phyloP scores from a whole-genome alignment of 202 grass and related monocot species.

The Panicum virgatum region DNA sequence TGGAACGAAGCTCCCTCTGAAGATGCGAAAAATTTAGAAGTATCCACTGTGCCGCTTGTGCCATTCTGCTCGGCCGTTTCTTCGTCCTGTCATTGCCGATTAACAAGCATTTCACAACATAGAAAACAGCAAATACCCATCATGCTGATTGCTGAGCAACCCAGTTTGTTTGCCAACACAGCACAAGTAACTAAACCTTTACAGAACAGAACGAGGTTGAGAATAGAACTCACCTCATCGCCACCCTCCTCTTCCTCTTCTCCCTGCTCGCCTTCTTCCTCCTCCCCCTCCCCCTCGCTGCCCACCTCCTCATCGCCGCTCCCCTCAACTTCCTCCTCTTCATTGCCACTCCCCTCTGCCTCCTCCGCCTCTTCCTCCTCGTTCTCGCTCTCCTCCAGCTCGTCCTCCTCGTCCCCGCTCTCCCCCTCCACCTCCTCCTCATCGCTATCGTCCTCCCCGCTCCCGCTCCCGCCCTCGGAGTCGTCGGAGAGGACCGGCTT shows the following conservation, averaged over 20 bases:
- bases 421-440: slow-evolving; percentile 31
- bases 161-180: no score
- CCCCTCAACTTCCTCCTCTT: neutral
- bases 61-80: slow-evolving; percentile 10
- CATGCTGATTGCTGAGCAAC: neutral
- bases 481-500: slow-evolving; percentile 44
- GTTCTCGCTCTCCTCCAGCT: slow-evolving; percentile 27
- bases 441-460: slow-evolving; percentile 11
- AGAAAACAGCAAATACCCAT: neutral
- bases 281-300: slow-evolving; percentile 13
- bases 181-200: neutral
- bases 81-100: slow-evolving; percentile 44
- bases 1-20: slow-evolving; percentile 78
- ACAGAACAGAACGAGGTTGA: neutral
- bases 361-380: neutral
- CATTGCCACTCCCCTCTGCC: neutral
- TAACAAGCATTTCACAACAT: neutral
- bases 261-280: neutral
- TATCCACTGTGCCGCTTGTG: slow-evolving; percentile 14
- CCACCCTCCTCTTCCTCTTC: slow-evolving; percentile 43
- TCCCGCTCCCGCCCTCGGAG: slow-evolving; percentile 11
- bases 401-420: slow-evolving; percentile 46
- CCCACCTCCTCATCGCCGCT: slow-evolving; percentile 27
- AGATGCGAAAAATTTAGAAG: slow-evolving; percentile 65
- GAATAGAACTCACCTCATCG: slow-evolving; percentile 42